A percentile compares a stretch with the other conserved stretches of the same genome.
These are phyloP conservation scores for Exserohilum turcica DNA, from an alignment of 2,329 filamentous ascomycete genomes.

Conservation along the genomic window DNA sequence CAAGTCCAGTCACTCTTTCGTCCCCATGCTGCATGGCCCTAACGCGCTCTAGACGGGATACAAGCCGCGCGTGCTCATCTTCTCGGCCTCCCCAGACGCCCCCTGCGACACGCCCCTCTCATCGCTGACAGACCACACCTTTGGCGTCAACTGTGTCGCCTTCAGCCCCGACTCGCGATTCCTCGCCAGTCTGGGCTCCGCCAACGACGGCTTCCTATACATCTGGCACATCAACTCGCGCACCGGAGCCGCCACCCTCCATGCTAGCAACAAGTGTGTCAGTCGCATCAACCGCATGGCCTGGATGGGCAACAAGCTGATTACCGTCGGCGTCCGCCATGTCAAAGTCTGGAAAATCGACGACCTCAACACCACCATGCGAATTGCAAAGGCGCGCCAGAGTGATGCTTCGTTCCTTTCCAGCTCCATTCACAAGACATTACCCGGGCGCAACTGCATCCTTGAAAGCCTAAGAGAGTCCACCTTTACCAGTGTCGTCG, in stretches of 20 bases:
- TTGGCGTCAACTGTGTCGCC: slow-evolving; percentile 84
- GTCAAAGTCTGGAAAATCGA: slow-evolving; percentile 92
- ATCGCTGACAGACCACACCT: slow-evolving; percentile 85
- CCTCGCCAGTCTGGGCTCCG: slow-evolving; percentile 83
- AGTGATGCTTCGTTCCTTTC: slow-evolving; percentile 53
- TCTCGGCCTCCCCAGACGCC: slow-evolving; percentile 75
- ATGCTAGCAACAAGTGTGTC: slow-evolving; percentile 91
- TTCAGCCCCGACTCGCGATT: slow-evolving; percentile 88
- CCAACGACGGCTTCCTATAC: slow-evolving; percentile 93
- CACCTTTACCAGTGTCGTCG: slow-evolving; percentile 78
- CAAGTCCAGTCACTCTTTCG: slow-evolving; percentile 50
- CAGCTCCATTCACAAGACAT: slow-evolving; percentile 60
- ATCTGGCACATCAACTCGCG: slow-evolving; percentile 86
- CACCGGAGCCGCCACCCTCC: slow-evolving; percentile 76
- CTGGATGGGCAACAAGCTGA: slow-evolving; percentile 82
- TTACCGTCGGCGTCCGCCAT: slow-evolving; percentile 89
- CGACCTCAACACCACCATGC: slow-evolving; percentile 60
- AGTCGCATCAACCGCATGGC: slow-evolving; percentile 83
- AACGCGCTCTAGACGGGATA: slow-evolving; percentile 72
- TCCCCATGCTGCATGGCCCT: slow-evolving; percentile 25
- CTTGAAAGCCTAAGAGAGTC: slow-evolving; percentile 81
- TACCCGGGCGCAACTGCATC: slow-evolving; percentile 85
- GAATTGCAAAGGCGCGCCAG: slow-evolving; percentile 48
- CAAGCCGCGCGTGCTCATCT: slow-evolving; percentile 86
- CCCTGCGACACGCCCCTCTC: slow-evolving; percentile 82